Conservation (phyloP, 1,139 yeast genomes). For the Kodamaea derodonti region DNA sequence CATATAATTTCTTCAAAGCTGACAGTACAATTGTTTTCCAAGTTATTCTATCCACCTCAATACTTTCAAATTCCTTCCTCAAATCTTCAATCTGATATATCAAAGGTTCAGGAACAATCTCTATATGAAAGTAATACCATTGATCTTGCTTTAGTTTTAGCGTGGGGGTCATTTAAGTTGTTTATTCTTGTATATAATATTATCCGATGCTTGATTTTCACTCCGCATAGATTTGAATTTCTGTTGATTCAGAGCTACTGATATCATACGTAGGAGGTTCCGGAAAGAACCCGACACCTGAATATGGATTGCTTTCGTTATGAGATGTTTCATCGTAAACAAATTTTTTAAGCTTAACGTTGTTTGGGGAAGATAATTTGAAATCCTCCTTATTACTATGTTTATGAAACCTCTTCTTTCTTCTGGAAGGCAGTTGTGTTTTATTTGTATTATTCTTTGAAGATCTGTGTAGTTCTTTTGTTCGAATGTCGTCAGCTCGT, state of each 20-base stretch:
- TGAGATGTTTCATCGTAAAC: constrained; percentile 6
- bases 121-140: constrained; percentile 13
- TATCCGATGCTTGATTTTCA: no score
- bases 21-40: constrained; percentile 36
- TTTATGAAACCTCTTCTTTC: no score
- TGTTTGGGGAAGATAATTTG: no score
- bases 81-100: constrained; percentile 9
- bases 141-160: constrained; percentile 4
- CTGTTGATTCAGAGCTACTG: background rate
- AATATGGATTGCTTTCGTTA: constrained; percentile 8
- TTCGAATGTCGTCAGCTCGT: no score
- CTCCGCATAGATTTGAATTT: background rate
- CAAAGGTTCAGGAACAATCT: constrained; percentile 12
- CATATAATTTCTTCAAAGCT: constrained; percentile 31
- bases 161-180: background rate
- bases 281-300: constrained; percentile 10
- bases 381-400: no score
- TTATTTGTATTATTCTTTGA: no score
- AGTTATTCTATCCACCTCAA: constrained; percentile 31
- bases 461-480: no score
- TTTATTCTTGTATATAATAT: no score
- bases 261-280: background rate
- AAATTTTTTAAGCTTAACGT: no score
- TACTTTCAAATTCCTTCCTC: constrained; percentile 8
- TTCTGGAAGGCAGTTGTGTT: no score